A percentile compares a stretch with the other conserved stretches of the same genome.
Conservation (phyloP, 2,329 filamentous ascomycete species). For the Scytalidium lignicola region DNA sequence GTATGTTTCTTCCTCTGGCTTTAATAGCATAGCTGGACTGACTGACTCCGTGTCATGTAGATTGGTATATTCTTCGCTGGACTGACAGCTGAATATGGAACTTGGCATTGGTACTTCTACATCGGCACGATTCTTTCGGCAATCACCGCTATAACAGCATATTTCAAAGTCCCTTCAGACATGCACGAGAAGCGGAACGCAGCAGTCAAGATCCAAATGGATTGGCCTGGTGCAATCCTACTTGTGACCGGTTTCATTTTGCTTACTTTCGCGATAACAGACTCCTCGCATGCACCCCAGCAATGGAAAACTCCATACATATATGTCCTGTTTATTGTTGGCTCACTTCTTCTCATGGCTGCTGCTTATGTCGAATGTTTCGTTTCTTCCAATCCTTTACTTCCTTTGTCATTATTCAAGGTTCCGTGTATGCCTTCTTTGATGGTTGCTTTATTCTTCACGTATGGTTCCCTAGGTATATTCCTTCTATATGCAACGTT, state of each 20-base stretch:
- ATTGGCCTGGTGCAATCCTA: conserved; percentile 58
- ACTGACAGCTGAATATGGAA: conserved; percentile 50
- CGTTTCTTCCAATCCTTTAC: conserved; percentile 61
- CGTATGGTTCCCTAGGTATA: conserved; percentile 64
- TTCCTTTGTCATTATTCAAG: conserved; percentile 65
- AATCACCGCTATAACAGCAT: conserved; percentile 40
- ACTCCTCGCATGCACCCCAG: conserved; percentile 61
- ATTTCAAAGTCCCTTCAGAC: conserved; percentile 46
- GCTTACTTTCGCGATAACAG: conserved; percentile 70
- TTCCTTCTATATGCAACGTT: conserved; percentile 66
- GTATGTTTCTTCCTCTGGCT: conserved; percentile 44
- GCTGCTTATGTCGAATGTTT: conserved; percentile 70
- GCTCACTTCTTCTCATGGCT: conserved; percentile 50
- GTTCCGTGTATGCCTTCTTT: conserved; percentile 65
- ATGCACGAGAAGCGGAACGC: conserved; percentile 28
- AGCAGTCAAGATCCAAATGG: conserved; percentile 50
- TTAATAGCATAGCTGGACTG: conserved; percentile 42
- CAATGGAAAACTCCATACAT: conserved; percentile 74
- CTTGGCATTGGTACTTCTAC: conserved; percentile 66
- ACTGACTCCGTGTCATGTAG: conserved; percentile 30
- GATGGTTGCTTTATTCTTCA: conserved; percentile 54
- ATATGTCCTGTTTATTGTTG: conserved; percentile 57
- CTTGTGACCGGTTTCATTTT: conserved; percentile 63
- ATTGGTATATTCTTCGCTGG: conserved; percentile 61
- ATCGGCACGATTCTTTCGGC: conserved; percentile 51